Evolutionary conservation across 2,329 filamentous ascomycete species (phyloP).

Genomic region (Verticillium albo-atrum): DNA sequence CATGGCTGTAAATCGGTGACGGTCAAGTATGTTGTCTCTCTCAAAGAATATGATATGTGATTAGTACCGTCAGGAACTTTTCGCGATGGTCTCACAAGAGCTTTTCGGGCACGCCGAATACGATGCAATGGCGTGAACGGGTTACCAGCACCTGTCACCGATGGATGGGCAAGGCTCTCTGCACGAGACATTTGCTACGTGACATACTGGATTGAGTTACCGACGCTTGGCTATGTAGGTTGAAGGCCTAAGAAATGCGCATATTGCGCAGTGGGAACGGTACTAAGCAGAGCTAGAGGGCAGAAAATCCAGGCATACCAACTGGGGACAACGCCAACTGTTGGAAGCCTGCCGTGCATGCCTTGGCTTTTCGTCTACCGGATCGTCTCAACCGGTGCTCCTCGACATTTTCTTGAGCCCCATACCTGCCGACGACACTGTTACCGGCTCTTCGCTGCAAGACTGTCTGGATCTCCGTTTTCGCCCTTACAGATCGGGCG

Average conservation of each 20-base stretch:
- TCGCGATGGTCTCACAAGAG: not conserved
- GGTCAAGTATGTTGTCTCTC: no score
- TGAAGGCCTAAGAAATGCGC: not conserved
- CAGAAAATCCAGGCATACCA: not conserved
- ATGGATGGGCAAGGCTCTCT: not conserved
- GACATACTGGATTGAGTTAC: not conserved
- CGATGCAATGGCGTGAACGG: not conserved
- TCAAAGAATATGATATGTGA: no score
- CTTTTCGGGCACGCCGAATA: not conserved
- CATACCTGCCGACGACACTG: not conserved
- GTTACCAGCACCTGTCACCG: not conserved
- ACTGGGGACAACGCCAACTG: not conserved
- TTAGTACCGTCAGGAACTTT: not conserved
- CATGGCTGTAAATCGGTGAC: no score
- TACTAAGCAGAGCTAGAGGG: not conserved
- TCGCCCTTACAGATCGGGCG: slow-evolving; percentile 4
- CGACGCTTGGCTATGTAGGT: not conserved
- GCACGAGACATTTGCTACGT: not conserved
- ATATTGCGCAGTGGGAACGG: not conserved
- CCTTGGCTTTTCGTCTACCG: not conserved
- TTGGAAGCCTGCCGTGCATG: not conserved
- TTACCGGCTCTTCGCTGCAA: not conserved
- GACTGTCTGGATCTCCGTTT: not conserved
- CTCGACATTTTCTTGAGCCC: not conserved
- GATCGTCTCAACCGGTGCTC: not conserved